phyloP scores from a whole-genome alignment of 2,329 filamentous ascomycete species.

The Corinectria fuckeliana region DNA sequence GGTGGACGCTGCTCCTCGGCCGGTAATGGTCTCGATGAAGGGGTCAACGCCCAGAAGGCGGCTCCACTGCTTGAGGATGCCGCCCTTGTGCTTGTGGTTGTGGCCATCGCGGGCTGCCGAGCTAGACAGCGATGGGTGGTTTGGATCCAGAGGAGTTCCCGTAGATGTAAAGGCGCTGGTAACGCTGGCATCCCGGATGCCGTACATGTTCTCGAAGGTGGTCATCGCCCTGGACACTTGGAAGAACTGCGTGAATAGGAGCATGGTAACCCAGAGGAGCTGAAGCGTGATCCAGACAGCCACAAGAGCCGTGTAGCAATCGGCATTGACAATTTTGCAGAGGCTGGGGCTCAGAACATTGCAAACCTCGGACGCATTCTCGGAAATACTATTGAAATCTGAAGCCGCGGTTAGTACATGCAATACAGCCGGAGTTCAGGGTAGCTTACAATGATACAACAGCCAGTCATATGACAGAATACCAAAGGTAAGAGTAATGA shows the following conservation, averaged over 20 bases:
- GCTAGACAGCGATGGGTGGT: slow-evolving; percentile 68
- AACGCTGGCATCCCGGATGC: slow-evolving; percentile 66
- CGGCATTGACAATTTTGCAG: slow-evolving; percentile 79
- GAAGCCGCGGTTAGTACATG: slow-evolving; percentile 9
- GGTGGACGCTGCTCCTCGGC: slow-evolving; percentile 71
- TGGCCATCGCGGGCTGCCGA: slow-evolving; percentile 52
- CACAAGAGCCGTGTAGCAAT: slow-evolving; percentile 83
- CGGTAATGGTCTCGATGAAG: slow-evolving; percentile 91
- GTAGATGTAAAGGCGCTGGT: slow-evolving; percentile 81
- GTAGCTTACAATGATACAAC: slow-evolving; percentile 70
- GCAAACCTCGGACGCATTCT: slow-evolving; percentile 65
- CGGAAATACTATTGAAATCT: slow-evolving; percentile 70
- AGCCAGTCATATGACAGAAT: slow-evolving; percentile 76
- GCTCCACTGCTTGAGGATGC: slow-evolving; percentile 80
- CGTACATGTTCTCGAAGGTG: slow-evolving; percentile 95
- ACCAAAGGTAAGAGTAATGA: slow-evolving; percentile 77
- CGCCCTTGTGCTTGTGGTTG: slow-evolving; percentile 62
- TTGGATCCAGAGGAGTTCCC: slow-evolving; percentile 71
- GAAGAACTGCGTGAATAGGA: slow-evolving; percentile 90
- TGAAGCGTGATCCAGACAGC: slow-evolving; percentile 83
- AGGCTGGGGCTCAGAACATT: slow-evolving; percentile 76
- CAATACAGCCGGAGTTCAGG: not conserved
- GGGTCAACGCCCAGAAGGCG: slow-evolving; percentile 89
- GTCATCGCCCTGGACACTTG: slow-evolving; percentile 93
- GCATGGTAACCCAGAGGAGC: slow-evolving; percentile 96